A percentile compares a stretch with the other conserved stretches of the same genome.
phyloP scores from a whole-genome alignment of 78 protist genomes.

The Bodo saltans region DNA sequence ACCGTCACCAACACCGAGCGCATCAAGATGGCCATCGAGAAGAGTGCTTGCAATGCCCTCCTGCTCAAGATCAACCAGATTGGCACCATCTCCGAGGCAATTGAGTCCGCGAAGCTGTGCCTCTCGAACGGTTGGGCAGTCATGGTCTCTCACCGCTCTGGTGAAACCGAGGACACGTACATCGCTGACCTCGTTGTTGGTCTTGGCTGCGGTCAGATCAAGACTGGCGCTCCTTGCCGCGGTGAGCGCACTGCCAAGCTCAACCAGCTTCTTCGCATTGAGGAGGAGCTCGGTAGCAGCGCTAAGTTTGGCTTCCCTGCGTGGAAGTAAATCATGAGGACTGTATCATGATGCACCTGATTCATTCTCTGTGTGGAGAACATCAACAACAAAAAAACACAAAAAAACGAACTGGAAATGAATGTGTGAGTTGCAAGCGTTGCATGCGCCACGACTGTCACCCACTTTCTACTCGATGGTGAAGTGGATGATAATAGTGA shows the following conservation, averaged over 20 bases:
- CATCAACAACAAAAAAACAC: too few species aligned
- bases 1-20: constrained; percentile 94
- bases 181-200: constrained; percentile 99
- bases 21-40: constrained; percentile 83
- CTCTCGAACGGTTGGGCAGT: constrained; percentile 85
- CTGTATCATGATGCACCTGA: too few species aligned
- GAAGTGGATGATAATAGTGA: too few species aligned
- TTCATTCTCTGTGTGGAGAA: too few species aligned
- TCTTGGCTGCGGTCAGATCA: constrained; percentile 95
- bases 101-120: constrained; percentile 68
- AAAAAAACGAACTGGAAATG: too few species aligned
- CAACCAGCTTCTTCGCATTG: constrained; percentile 93
- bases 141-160: constrained; percentile 96
- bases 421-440: too few species aligned
- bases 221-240: constrained; percentile 99
- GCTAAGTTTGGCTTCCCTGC: constrained; percentile 5
- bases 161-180: constrained; percentile 96
- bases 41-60: constrained; percentile 90
- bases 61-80: constrained; percentile 97
- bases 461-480: too few species aligned
- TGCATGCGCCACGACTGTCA: too few species aligned
- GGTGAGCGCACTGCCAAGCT: constrained; percentile 97
- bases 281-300: constrained; percentile 36
- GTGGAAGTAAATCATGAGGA: not conserved
- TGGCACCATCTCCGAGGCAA: constrained; percentile 86